Evolutionary conservation across 1,284 basidiomycete species (phyloP), one percentile per base, ranked within the genome.

Genomic region (Porodaedalea pini): DNA sequence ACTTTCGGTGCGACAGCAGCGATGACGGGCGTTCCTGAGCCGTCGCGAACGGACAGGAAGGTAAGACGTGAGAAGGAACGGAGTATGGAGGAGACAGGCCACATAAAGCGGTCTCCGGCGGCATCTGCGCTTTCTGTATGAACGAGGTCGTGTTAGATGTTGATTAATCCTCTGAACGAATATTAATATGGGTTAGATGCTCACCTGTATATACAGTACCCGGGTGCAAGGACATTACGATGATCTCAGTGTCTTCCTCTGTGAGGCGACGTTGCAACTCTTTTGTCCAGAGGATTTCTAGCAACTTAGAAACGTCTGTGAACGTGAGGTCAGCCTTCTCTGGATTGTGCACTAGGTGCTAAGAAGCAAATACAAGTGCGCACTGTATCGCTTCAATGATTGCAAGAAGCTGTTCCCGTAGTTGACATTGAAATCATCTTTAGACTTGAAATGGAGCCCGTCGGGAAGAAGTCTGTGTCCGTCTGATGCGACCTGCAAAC

Each of bases 1-100:
- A 79, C 66, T 1, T 68, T 64, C 0, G 75, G 69, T 4, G 75
- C 74, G 2, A 73, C 77, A 0, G 79, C 79, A 2, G 78, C 80
- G 56, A 82, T 34, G 15, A 47, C 29, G n/a, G 44, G 34, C n/a
- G 58, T 60, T 17, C 29, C 48, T 2, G 54, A 43, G 2, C 53
- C 57, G 10, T 55, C 34, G 8, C 11, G 4, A 7, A 44, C 54
- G 75, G 27, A 73, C 71, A 1, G 76, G 69, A 10, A 72, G 75
- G 57, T 74, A 70, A 0, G 73, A 73, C 73, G 66, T n/a, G 75
- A 71, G 3, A 73, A 69, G 3, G 65, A 49, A 0, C 63, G 63
- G 51, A 78, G 71, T 41, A 71, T 54, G 10, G 63, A 19, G 50
- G 66, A 68, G 55, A 68, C 43, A 11, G 56, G 57, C 21, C 61